Base-by-base conservation (phyloP, 2,329 filamentous ascomycete species). In the Coniochaeta pulveracea region DNA sequence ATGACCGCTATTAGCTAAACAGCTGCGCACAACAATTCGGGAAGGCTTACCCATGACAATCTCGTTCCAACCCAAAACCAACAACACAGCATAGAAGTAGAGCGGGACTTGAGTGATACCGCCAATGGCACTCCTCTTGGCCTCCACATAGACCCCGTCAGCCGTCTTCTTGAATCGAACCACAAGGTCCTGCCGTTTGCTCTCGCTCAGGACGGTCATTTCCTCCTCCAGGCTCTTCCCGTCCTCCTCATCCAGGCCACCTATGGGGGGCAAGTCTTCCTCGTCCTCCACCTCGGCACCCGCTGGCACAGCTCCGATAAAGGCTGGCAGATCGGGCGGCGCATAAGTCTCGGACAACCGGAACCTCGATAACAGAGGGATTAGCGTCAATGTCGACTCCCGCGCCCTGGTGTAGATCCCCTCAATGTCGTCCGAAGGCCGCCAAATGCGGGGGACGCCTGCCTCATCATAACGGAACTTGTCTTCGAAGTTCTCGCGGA, bases 41-140 rank as follows among this genome's bases (percentile, higher is more conserved):
- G 23, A n/a, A 19, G 24, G 54, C 82, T 69, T 69, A 93, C 88
- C 85, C 50, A 88, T 84, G 44, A 93, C 65, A 42, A 98, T 88
- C 60, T 98, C 91, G 58, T 98, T 98, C 91, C 91, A 98, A n/a
- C 91, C 91, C 31, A 98, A 67, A 15, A 85, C 84, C 43, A 98
- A 63, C 36, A 98, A 66, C 36, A 96, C 57, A 26, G 76, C 85
- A 48, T 95, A 98, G 57, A 98, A 95, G 59, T 95, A 96, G 40
- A 93, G 61, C 5, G 91, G 91, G 32, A 98, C 78, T 57, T 95
- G 88, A 4, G 88, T 84, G 47, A 98, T 84, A 37, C 89, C 88
- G 35, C 91, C 91, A 52, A 98, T 93, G 26, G 91, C 91, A 52
- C 89, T 88, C 37, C 91, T 76, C 69, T 98, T 98, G 32, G 91